phyloP scores from a whole-genome alignment of 2,329 filamentous ascomycete genomes.

The Phaeomoniella chlamydospora region DNA sequence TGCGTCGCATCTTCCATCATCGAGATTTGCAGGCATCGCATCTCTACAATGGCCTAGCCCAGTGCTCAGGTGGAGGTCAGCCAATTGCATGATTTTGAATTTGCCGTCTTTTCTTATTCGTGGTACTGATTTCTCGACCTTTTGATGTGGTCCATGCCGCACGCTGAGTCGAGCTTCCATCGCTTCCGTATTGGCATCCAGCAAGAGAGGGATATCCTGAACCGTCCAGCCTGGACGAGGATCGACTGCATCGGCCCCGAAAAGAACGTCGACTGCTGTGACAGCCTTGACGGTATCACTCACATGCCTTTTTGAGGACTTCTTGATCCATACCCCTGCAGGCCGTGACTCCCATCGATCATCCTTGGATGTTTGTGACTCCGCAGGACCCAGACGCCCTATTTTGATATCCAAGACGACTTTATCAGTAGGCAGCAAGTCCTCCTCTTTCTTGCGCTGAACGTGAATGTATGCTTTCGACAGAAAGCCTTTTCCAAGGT shows the following conservation, averaged over 20 bases:
- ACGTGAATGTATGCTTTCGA: slow-evolving; percentile 70
- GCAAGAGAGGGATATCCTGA: slow-evolving; percentile 55
- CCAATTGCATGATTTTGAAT: slow-evolving; percentile 94
- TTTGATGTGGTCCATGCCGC: slow-evolving; percentile 51
- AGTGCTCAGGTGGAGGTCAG: slow-evolving; percentile 89
- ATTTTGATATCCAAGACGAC: slow-evolving; percentile 70
- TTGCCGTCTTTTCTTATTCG: slow-evolving; percentile 77
- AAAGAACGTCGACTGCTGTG: slow-evolving; percentile 73
- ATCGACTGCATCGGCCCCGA: slow-evolving; percentile 82
- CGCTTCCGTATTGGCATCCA: slow-evolving; percentile 43
- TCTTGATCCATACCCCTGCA: slow-evolving; percentile 68
- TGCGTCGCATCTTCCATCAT: slow-evolving; percentile 72
- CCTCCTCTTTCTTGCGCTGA: slow-evolving; percentile 72
- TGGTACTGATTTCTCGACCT: slow-evolving; percentile 54
- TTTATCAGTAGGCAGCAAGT: slow-evolving; percentile 58
- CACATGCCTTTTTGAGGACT: slow-evolving; percentile 55
- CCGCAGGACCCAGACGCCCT: slow-evolving; percentile 54
- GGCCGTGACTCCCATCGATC: slow-evolving; percentile 66
- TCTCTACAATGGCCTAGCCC: slow-evolving; percentile 77
- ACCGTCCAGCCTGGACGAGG: slow-evolving; percentile 76
- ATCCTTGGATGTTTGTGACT: slow-evolving; percentile 37
- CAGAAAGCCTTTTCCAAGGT: slow-evolving; percentile 59
- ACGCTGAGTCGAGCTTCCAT: slow-evolving; percentile 65
- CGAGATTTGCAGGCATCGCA: slow-evolving; percentile 57
- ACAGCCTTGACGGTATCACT: slow-evolving; percentile 62